phyloP scores from a whole-genome alignment of 2,329 filamentous ascomycete species.

The Beauveria scarabaeidicola region DNA sequence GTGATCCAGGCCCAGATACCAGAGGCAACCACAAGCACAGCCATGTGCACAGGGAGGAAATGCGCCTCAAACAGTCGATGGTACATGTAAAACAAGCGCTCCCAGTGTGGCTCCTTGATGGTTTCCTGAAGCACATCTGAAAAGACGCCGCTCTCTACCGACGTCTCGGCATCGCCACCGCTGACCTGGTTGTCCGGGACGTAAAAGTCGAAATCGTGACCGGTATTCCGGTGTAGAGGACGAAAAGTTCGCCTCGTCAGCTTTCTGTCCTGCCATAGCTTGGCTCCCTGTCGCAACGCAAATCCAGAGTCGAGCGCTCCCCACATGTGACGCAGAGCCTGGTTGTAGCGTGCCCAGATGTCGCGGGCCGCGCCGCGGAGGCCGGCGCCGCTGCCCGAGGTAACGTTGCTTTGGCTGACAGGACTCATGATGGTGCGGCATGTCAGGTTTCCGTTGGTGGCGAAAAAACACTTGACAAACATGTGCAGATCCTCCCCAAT shows the following conservation, averaged over 20 bases:
- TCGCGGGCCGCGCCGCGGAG: slow-evolving; percentile 47
- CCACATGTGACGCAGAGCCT: slow-evolving; percentile 70
- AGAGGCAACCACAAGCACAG: slow-evolving; percentile 54
- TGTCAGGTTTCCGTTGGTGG: slow-evolving; percentile 60
- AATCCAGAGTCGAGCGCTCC: slow-evolving; percentile 62
- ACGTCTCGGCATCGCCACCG: slow-evolving; percentile 30
- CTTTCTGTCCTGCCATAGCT: slow-evolving; percentile 50
- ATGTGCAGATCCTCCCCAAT: slow-evolving; percentile 72
- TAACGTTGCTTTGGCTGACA: slow-evolving; percentile 65
- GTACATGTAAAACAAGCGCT: slow-evolving; percentile 48
- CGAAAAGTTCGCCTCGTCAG: slow-evolving; percentile 46
- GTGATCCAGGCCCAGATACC: slow-evolving; percentile 50
- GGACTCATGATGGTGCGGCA: slow-evolving; percentile 57
- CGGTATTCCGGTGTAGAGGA: slow-evolving; percentile 43
- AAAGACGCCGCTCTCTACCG: slow-evolving; percentile 43
- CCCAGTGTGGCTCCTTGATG: slow-evolving; percentile 43
- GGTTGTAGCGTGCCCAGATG: slow-evolving; percentile 58
- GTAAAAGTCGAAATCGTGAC: slow-evolving; percentile 37
- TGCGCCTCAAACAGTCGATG: slow-evolving; percentile 68
- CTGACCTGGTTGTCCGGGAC: slow-evolving; percentile 37
- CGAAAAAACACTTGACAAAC: slow-evolving; percentile 72
- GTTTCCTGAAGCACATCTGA: slow-evolving; percentile 45
- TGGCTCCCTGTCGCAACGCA: slow-evolving; percentile 48
- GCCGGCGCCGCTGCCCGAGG: slow-evolving; percentile 43
- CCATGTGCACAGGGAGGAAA: slow-evolving; percentile 61